Conservation (phyloP, 202 grass and related monocot genomes). For the Miscanthus sacchariflorus region DNA sequence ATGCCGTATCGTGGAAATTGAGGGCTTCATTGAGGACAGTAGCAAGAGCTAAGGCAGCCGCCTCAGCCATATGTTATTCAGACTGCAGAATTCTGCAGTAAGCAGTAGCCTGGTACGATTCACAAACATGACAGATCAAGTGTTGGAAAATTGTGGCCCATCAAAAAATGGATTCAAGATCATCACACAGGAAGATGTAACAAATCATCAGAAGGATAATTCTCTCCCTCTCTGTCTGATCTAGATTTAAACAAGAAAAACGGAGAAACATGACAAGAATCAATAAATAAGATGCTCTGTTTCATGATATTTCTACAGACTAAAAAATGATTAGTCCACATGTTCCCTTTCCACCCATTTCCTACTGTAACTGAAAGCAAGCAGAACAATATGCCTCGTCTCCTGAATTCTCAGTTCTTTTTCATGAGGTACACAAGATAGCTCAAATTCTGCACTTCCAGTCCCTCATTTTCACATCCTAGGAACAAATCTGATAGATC, state of each 20-base stretch:
- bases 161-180: too few species aligned
- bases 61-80: too few species aligned
- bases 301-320: neutral
- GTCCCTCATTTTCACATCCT: slow-evolving; percentile 61
- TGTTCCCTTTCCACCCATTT: neutral
- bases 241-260: neutral
- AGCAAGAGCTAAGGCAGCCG: too few species aligned
- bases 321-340: neutral
- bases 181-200: too few species aligned
- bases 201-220: neutral
- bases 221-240: neutral
- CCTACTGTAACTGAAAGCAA: neutral
- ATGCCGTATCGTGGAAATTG: too few species aligned
- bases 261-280: neutral
- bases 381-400: neutral
- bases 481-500: slow-evolving; percentile 44
- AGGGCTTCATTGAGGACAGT: too few species aligned
- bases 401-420: neutral
- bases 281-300: neutral
- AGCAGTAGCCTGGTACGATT: too few species aligned
- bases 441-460: slow-evolving; percentile 54
- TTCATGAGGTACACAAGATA: slow-evolving; percentile 79
- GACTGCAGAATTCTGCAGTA: too few species aligned
- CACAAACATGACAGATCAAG: too few species aligned
- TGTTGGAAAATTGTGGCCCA: too few species aligned